Percentiles rank a stretch among this genome's conserved stretches.
Evolutionary conservation across 2,329 filamentous ascomycete genomes (phyloP).

Genomic region (Epichloe sp.): DNA sequence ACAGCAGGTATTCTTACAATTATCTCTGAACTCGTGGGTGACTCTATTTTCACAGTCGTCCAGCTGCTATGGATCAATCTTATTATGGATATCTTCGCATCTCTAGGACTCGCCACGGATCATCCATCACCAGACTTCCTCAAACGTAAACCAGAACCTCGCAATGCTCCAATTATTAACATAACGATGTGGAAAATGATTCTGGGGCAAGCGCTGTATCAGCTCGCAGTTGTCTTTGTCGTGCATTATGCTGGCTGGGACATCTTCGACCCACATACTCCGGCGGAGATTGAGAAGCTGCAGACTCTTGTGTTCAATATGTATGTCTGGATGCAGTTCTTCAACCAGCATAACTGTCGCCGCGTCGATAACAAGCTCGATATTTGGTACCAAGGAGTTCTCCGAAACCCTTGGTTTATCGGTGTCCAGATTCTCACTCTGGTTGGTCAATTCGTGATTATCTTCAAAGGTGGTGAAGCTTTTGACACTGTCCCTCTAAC

Average conservation of each 20-base stretch:
- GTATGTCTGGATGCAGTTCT: slow-evolving; percentile 84
- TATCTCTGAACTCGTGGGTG: slow-evolving; percentile 44
- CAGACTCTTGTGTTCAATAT: slow-evolving; percentile 71
- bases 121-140: slow-evolving; percentile 43
- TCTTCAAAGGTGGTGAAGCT: slow-evolving; percentile 55
- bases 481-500: slow-evolving; percentile 50
- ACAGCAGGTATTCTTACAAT: slow-evolving; percentile 52
- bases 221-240: slow-evolving; percentile 47
- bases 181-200: slow-evolving; percentile 86
- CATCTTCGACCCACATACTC: slow-evolving; percentile 39
- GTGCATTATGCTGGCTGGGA: slow-evolving; percentile 47
- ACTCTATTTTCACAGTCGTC: slow-evolving; percentile 45
- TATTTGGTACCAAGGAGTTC: slow-evolving; percentile 61
- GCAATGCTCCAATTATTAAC: slow-evolving; percentile 60
- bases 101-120: slow-evolving; percentile 50
- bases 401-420: slow-evolving; percentile 65
- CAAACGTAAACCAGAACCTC: slow-evolving; percentile 56
- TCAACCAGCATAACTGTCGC: slow-evolving; percentile 70
- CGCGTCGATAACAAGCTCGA: slow-evolving; percentile 74
- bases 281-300: slow-evolving; percentile 21
- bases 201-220: slow-evolving; percentile 65
- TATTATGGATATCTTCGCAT: slow-evolving; percentile 57
- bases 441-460: slow-evolving; percentile 57
- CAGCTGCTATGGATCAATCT: slow-evolving; percentile 57
- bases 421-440: slow-evolving; percentile 53